These are phyloP conservation scores for Cerioporus squamosus DNA, from an alignment of 1,284 basidiomycete species.

Conservation along the genomic window DNA sequence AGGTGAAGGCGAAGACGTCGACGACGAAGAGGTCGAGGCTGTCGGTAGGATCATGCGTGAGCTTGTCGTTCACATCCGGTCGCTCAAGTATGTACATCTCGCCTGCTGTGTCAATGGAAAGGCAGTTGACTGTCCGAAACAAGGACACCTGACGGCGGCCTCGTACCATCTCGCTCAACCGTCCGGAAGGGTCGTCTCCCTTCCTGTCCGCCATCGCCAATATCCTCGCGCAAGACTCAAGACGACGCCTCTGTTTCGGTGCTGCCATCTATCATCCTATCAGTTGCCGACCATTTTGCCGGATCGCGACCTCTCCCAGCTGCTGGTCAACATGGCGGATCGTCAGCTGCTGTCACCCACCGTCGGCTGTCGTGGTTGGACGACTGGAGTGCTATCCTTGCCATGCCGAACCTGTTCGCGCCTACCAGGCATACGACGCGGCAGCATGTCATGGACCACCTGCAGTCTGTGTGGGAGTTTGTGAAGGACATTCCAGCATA, in stretches of 20 bases:
- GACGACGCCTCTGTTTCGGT: slow-evolving; percentile 53
- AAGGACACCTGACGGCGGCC: slow-evolving; percentile 58
- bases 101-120: not conserved
- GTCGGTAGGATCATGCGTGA: slow-evolving; percentile 63
- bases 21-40: slow-evolving; percentile 67
- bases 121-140: slow-evolving; percentile 1
- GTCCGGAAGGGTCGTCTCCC: slow-evolving; percentile 53
- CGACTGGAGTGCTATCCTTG: slow-evolving; percentile 63
- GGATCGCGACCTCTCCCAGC: slow-evolving; percentile 62
- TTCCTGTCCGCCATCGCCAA: slow-evolving; percentile 63
- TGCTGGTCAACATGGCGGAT: slow-evolving; percentile 62
- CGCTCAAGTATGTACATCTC: slow-evolving; percentile 50
- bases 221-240: slow-evolving; percentile 62
- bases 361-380: slow-evolving; percentile 67
- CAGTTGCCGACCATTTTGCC: slow-evolving; percentile 65
- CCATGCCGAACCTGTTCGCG: slow-evolving; percentile 52
- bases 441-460: slow-evolving; percentile 53
- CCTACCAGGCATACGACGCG: slow-evolving; percentile 57
- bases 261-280: slow-evolving; percentile 64
- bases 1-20: slow-evolving; percentile 59
- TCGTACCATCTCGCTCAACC: slow-evolving; percentile 56
- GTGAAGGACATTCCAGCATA: slow-evolving; percentile 72
- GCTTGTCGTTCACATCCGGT: slow-evolving; percentile 57
- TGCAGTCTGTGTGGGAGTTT: slow-evolving; percentile 61
- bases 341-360: slow-evolving; percentile 71